A percentile compares a stretch with the other conserved stretches of the same genome.
phyloP scores from a whole-genome alignment of 257 asterid genomes.

The Jacaranda copaia region DNA sequence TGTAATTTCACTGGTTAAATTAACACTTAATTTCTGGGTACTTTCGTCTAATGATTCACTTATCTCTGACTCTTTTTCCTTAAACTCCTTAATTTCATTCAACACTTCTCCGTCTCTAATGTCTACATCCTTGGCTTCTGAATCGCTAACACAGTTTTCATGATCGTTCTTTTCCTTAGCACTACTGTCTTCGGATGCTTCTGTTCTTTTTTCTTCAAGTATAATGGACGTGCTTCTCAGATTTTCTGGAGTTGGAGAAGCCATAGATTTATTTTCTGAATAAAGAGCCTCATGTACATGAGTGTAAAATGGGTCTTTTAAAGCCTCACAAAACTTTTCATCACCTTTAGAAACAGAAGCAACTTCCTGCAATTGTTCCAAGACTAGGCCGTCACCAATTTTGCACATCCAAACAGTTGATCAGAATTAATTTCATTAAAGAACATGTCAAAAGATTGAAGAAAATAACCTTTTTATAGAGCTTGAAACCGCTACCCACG shows the following conservation, averaged over 20 bases:
- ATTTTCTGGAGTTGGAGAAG: conserved; percentile 36
- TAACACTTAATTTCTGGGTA: conserved; percentile 22
- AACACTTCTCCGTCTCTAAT: conserved; percentile 30
- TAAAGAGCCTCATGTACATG: conserved; percentile 64
- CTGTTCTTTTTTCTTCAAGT: conserved; percentile 39
- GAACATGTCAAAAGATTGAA: conserved; percentile 8
- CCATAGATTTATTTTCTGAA: conserved; percentile 35
- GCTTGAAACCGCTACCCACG: conserved; percentile 91
- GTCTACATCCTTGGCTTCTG: conserved; percentile 33
- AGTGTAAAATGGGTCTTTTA: conserved; percentile 63
- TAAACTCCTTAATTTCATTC: conserved; percentile 64
- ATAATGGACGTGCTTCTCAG: conserved; percentile 24
- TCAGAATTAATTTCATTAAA: too few species aligned
- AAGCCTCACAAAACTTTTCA: conserved; percentile 54
- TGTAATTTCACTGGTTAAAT: conserved; percentile 33
- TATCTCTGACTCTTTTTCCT: conserved; percentile 47
- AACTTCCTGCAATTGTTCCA: conserved; percentile 67
- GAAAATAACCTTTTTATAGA: conserved; percentile 73
- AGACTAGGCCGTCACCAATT: neutral
- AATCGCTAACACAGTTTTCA: conserved; percentile 21
- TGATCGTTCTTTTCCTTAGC: conserved; percentile 22
- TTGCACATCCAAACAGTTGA: too few species aligned
- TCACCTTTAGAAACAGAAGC: conserved; percentile 71
- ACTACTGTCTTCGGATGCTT: conserved; percentile 31
- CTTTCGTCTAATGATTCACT: conserved; percentile 32